These are phyloP conservation scores for Leishmania tarentolae DNA, from an alignment of 208 protist species.

Conservation along the genomic window DNA sequence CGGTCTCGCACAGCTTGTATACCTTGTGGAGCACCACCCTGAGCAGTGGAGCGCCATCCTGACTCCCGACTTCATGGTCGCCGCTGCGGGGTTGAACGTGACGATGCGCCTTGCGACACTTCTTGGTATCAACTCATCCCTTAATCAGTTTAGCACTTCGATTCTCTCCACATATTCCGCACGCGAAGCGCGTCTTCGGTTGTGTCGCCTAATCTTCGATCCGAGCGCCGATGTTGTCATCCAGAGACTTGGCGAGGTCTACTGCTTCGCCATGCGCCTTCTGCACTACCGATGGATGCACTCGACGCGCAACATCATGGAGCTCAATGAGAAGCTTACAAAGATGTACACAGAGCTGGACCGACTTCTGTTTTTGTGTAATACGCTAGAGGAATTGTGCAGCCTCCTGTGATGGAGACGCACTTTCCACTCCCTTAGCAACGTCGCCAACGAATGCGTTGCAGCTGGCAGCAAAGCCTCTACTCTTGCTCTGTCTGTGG, in stretches of 20 bases:
- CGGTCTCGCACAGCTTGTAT: conserved; percentile 72
- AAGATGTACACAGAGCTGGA: conserved; percentile 44
- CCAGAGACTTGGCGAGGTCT: conserved; percentile 52
- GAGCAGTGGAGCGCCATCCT: conserved; percentile 40
- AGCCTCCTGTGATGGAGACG: conserved; percentile 13
- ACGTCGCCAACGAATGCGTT: neutral
- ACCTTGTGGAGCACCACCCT: conserved; percentile 69
- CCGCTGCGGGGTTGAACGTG: conserved; percentile 77
- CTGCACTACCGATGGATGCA: conserved; percentile 47
- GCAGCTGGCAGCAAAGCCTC: neutral
- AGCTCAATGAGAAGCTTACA: conserved; percentile 56
- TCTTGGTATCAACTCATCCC: conserved; percentile 31
- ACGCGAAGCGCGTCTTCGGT: conserved; percentile 22
- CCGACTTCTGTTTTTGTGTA: conserved; percentile 36
- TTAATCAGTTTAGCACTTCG: conserved; percentile 44
- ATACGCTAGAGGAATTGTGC: conserved; percentile 45
- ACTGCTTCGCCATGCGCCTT: conserved; percentile 61
- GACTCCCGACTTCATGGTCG: conserved; percentile 51
- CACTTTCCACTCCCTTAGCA: neutral
- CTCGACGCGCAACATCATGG: conserved; percentile 64
- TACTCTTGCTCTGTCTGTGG: neutral
- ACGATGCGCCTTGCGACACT: conserved; percentile 68
- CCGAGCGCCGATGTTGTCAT: conserved; percentile 33
- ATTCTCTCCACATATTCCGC: conserved; percentile 34
- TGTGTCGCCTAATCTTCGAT: conserved; percentile 49